phyloP scores from a whole-genome alignment of 2,329 filamentous ascomycete genomes.

The Fusarium musae region DNA sequence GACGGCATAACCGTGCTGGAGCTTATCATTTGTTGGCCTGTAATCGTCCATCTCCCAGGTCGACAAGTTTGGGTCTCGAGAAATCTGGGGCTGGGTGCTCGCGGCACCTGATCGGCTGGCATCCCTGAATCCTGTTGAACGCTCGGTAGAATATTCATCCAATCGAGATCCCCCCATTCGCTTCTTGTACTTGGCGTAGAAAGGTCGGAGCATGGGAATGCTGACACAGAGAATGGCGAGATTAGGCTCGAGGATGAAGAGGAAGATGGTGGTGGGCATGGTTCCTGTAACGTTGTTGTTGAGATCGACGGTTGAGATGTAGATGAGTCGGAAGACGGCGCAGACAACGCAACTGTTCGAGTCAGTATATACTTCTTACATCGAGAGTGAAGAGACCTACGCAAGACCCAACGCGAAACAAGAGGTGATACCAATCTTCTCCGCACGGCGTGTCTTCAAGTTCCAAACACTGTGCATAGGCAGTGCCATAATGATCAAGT shows the following conservation, averaged over 20 bases:
- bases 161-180: conserved; percentile 47
- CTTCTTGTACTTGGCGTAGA: conserved; percentile 49
- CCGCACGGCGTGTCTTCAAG: conserved; percentile 49
- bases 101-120: conserved; percentile 30
- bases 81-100: conserved; percentile 5
- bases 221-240: conserved; percentile 56
- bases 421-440: conserved; percentile 52
- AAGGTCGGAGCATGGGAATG: conserved; percentile 54
- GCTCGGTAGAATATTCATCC: conserved; percentile 42
- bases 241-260: conserved; percentile 54
- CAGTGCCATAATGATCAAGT: conserved; percentile 52
- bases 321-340: conserved; percentile 52
- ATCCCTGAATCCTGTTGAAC: conserved; percentile 32
- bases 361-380: background rate
- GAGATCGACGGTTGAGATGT: conserved; percentile 52
- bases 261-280: conserved; percentile 54
- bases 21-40: conserved; percentile 17
- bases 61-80: conserved; percentile 21
- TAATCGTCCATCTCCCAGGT: conserved; percentile 44
- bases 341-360: conserved; percentile 49
- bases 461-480: conserved; percentile 53
- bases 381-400: conserved; percentile 35
- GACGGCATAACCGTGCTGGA: conserved; percentile 20
- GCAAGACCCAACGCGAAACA: conserved; percentile 51
- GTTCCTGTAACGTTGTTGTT: conserved; percentile 51